These are phyloP conservation scores for Chlorella sp. DNA, from an alignment of 139 green algal genomes.

Conservation along the genomic window DNA sequence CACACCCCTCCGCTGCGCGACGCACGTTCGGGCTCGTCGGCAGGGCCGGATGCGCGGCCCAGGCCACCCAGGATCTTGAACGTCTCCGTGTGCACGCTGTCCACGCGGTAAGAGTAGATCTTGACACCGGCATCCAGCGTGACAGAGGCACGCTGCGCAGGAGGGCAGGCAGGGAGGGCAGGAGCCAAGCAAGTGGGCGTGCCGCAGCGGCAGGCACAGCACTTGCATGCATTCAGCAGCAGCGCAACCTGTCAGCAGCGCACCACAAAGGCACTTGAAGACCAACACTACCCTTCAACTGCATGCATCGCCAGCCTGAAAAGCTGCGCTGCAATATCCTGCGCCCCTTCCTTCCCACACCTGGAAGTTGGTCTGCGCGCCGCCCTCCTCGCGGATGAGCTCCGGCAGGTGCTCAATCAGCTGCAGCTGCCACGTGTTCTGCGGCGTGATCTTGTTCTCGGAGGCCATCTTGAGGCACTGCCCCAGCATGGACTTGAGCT, in stretches of 20 bases:
- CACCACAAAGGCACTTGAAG: too few relatives aligned
- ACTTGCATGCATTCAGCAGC: too few relatives aligned
- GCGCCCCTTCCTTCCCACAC: too few relatives aligned
- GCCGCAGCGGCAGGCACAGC: too few relatives aligned
- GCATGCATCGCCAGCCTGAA: too few relatives aligned
- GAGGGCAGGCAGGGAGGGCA: too few relatives aligned
- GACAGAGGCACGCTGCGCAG: slow-evolving; percentile 73
- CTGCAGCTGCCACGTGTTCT: slow-evolving; percentile 87
- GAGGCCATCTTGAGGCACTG: slow-evolving; percentile 88
- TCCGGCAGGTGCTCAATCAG: slow-evolving; percentile 90
- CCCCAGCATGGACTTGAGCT: slow-evolving; percentile 53
- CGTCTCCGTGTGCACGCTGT: slow-evolving; percentile 84
- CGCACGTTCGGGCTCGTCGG: slow-evolving; percentile 27
- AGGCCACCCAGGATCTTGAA: slow-evolving; percentile 82
- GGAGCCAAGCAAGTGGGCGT: too few relatives aligned
- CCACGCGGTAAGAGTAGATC: slow-evolving; percentile 92
- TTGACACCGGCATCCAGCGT: slow-evolving; percentile 93
- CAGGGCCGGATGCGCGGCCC: slow-evolving; percentile 42
- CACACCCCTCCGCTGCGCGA: too few relatives aligned
- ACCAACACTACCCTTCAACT: too few relatives aligned
- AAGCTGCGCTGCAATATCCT: too few relatives aligned
- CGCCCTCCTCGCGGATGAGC: slow-evolving; percentile 67
- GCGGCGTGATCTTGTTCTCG: slow-evolving; percentile 78
- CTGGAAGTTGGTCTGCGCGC: slow-evolving; percentile 84
- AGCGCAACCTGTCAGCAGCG: too few relatives aligned